A percentile compares a stretch with the other conserved stretches of the same genome.
Conservation (phyloP, 192 early-diverging fungal genomes). For the Chytriomyces confervae region DNA sequence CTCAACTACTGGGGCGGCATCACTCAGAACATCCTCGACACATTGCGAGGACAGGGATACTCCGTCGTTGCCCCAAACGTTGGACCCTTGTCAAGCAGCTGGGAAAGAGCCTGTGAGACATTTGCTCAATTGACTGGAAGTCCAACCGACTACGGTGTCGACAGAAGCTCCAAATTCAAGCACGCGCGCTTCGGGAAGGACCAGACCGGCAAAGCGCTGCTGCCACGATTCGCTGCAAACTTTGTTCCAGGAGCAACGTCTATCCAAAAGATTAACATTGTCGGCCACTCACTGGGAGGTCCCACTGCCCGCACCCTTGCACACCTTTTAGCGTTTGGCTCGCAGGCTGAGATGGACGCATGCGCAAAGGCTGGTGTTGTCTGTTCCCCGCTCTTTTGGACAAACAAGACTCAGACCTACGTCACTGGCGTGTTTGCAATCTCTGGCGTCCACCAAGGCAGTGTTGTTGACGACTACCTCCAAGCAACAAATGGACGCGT, state of each 20-base stretch:
- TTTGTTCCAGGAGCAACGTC: background rate
- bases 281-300: slow-evolving; percentile 38
- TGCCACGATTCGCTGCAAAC: slow-evolving; percentile 14
- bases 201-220: slow-evolving; percentile 29
- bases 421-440: slow-evolving; percentile 21
- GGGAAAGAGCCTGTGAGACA: slow-evolving; percentile 40
- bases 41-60: slow-evolving; percentile 29
- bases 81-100: slow-evolving; percentile 39
- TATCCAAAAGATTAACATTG: slow-evolving; percentile 30
- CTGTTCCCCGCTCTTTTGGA: slow-evolving; percentile 35
- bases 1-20: slow-evolving; percentile 38
- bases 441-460: slow-evolving; percentile 30
- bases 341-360: slow-evolving; percentile 32
- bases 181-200: slow-evolving; percentile 34
- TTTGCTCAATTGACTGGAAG: slow-evolving; percentile 36
- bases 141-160: slow-evolving; percentile 35
- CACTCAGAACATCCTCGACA: slow-evolving; percentile 27
- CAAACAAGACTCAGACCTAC: slow-evolving; percentile 31
- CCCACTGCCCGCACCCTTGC: slow-evolving; percentile 36
- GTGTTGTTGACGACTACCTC: slow-evolving; percentile 21
- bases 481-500: background rate
- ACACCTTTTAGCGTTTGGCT: slow-evolving; percentile 24
- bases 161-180: slow-evolving; percentile 22
- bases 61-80: slow-evolving; percentile 16
- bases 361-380: slow-evolving; percentile 13